phyloP scores from a whole-genome alignment of 495 filamentous ascomycete species.

The Penicillium waksmanii region DNA sequence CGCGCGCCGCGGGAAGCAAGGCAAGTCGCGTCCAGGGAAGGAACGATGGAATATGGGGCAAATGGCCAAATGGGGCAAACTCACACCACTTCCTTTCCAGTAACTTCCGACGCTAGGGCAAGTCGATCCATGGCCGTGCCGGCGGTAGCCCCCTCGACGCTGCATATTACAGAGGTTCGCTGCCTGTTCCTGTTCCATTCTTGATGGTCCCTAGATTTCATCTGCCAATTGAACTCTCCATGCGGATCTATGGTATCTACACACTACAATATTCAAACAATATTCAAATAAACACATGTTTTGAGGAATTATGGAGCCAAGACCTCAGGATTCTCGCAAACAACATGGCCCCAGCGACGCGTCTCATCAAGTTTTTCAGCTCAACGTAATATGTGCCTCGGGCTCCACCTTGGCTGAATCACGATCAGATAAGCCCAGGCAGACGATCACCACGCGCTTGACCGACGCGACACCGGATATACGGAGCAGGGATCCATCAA shows the following conservation, averaged over 20 bases:
- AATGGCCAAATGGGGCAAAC: not conserved
- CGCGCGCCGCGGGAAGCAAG: slow-evolving; percentile 26
- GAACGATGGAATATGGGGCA: slow-evolving; percentile 9
- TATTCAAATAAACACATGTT: not conserved
- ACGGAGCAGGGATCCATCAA: slow-evolving; percentile 23
- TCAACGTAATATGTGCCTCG: slow-evolving; percentile 24
- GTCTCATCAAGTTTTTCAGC: slow-evolving; percentile 24
- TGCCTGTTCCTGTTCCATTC: slow-evolving; percentile 1
- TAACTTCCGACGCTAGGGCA: slow-evolving; percentile 34
- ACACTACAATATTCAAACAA: not conserved
- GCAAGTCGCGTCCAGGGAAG: slow-evolving; percentile 25
- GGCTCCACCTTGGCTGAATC: slow-evolving; percentile 24
- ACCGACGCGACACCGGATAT: slow-evolving; percentile 34
- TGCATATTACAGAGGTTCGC: slow-evolving; percentile 4
- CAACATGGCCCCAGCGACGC: slow-evolving; percentile 21
- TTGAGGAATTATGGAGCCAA: not conserved
- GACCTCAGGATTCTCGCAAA: not conserved
- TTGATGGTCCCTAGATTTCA: slow-evolving; percentile 10
- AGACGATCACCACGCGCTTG: slow-evolving; percentile 16
- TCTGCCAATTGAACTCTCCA: slow-evolving; percentile 6
- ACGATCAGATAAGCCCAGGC: slow-evolving; percentile 34
- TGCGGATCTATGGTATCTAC: not conserved
- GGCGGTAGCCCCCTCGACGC: slow-evolving; percentile 24
- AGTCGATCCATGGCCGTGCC: slow-evolving; percentile 33
- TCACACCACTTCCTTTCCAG: slow-evolving; percentile 35